Conservation (phyloP, 441 rosid genomes). For the Bruguiera hainesii region DNA sequence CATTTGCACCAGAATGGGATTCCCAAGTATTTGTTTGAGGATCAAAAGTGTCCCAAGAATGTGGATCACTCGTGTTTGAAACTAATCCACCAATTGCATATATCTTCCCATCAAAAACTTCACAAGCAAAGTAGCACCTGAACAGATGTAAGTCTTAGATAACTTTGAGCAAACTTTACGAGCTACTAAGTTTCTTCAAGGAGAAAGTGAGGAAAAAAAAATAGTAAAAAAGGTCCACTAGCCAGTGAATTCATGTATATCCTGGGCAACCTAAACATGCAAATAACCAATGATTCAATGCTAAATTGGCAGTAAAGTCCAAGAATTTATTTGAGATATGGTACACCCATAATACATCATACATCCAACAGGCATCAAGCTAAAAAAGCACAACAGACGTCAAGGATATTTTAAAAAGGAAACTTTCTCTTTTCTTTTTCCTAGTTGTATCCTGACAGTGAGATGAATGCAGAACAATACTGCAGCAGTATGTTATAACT, state of each 20-base stretch:
- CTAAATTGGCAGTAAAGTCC: no score
- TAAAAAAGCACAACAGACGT: no score
- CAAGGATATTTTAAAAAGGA: not conserved
- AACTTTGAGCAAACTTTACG: conserved; percentile 1
- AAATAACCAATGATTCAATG: no score
- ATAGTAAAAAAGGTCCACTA: not conserved
- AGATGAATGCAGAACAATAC: conserved; percentile 3
- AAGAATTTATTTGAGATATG: no score
- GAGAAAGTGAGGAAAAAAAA: not conserved
- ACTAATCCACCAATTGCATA: conserved; percentile 73
- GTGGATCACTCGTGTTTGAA: conserved; percentile 36
- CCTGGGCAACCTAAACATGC: not conserved
- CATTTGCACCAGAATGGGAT: conserved; percentile 34
- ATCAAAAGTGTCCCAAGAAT: conserved; percentile 69
- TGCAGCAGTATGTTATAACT: not conserved
- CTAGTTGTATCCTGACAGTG: not conserved
- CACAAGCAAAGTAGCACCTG: conserved; percentile 82
- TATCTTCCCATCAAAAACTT: conserved; percentile 55
- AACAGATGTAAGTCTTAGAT: conserved; percentile 12
- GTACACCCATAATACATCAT: no score
- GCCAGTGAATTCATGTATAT: not conserved
- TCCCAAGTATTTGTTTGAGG: conserved; percentile 42
- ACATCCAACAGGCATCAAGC: no score
- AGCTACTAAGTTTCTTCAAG: not conserved
- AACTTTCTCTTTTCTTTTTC: not conserved